phyloP scores from a whole-genome alignment of 352 stramenopile genomes.

The Pythium sp. region DNA sequence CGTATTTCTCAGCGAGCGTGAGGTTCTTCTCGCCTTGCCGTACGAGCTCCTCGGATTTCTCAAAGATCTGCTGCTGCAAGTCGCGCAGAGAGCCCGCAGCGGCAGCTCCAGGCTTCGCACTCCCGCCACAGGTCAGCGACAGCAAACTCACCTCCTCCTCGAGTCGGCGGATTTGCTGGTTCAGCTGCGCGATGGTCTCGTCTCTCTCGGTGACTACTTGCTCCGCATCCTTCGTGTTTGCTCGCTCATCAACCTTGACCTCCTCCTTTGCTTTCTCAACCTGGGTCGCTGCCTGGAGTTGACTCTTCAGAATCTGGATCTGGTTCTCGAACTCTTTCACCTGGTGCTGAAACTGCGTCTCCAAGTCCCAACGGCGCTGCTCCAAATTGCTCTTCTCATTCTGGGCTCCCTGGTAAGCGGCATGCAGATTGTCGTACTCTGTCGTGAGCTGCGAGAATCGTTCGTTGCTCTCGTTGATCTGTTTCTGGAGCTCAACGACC shows the following conservation, averaged over 20 bases:
- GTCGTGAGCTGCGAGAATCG: constrained; percentile 50
- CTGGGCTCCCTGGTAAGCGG: constrained; percentile 33
- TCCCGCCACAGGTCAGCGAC: constrained; percentile 24
- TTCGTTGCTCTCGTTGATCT: constrained; percentile 55
- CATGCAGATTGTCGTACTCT: constrained; percentile 50
- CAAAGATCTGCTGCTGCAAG: constrained; percentile 68
- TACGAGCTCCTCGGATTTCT: constrained; percentile 73
- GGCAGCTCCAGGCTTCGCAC: constrained; percentile 23
- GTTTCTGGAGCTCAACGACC: constrained; percentile 41
- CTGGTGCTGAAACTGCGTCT: constrained; percentile 19
- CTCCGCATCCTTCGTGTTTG: constrained; percentile 22
- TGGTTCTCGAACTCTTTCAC: constrained; percentile 32
- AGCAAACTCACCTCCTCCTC: constrained; percentile 55
- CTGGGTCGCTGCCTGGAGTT: background rate
- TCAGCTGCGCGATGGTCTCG: constrained; percentile 28
- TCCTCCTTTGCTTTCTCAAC: background rate
- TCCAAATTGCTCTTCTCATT: constrained; percentile 22
- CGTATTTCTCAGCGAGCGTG: constrained; percentile 34
- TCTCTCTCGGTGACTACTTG: constrained; percentile 38
- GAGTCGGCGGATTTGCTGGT: constrained; percentile 35
- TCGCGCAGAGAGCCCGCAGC: constrained; percentile 33
- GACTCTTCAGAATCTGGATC: constrained; percentile 13
- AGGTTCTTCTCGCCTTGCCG: constrained; percentile 72
- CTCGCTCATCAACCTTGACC: background rate
- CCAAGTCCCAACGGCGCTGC: constrained; percentile 26